These are phyloP conservation scores for Malus orientalis DNA, from an alignment of 306 rosid genomes.

Conservation along the genomic window DNA sequence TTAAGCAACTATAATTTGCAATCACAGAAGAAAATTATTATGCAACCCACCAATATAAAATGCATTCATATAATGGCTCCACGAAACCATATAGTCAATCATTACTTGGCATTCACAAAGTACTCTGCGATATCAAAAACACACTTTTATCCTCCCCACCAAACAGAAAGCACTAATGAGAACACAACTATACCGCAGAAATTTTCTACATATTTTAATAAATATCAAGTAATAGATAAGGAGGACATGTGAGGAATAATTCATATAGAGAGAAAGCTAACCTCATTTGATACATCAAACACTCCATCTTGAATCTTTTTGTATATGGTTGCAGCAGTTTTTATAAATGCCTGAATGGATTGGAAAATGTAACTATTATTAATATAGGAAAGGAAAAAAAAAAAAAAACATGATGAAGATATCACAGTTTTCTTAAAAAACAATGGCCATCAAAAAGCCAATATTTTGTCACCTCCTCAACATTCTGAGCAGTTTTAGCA, in stretches of 20 bases:
- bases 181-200: not conserved
- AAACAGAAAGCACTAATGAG: not conserved
- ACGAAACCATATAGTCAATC: not conserved
- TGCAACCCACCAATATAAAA: not conserved
- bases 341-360: conserved; percentile 75
- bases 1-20: not conserved
- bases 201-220: not conserved
- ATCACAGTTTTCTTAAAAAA: not conserved
- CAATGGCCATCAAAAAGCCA: not conserved
- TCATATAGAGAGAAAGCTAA: conserved; percentile 19
- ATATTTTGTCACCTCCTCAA: conserved; percentile 68
- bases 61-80: not conserved
- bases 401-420: not conserved
- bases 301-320: conserved; percentile 94
- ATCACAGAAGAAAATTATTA: not conserved
- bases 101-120: not conserved
- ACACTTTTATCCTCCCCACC: not conserved
- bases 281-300: conserved; percentile 98
- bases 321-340: conserved; percentile 92
- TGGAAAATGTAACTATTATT: not conserved
- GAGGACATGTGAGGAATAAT: not conserved
- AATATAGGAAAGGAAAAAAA: not conserved
- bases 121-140: conserved; percentile 1
- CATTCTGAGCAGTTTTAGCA: conserved; percentile 96
- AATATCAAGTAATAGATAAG: not conserved